Conservation (phyloP, 768 basidiomycete genomes). For the Termitomyces sp. region DNA sequence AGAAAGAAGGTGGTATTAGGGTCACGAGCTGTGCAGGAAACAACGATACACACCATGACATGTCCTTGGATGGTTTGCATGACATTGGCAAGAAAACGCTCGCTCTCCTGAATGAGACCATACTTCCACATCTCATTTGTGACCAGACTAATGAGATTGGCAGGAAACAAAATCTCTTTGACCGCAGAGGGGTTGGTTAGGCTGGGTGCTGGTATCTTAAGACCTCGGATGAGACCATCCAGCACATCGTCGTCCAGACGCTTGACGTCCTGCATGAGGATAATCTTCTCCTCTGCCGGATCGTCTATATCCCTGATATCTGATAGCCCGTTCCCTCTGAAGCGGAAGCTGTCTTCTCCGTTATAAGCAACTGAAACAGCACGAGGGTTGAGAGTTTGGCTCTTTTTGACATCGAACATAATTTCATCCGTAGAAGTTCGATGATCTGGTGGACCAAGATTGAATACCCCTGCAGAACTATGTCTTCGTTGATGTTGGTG, state of each 20-base stretch:
- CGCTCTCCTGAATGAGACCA: conserved; percentile 93
- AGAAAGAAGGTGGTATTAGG: conserved; percentile 1
- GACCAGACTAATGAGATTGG: conserved; percentile 93
- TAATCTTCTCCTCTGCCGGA: conserved; percentile 92
- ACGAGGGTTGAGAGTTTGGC: conserved; percentile 68
- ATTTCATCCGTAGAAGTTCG: conserved; percentile 78
- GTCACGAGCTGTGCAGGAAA: conserved; percentile 1
- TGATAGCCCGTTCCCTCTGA: conserved; percentile 60
- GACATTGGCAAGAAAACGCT: conserved; percentile 96
- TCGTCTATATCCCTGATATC: conserved; percentile 80
- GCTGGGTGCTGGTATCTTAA: conserved; percentile 92
- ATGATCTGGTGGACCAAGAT: conserved; percentile 52
- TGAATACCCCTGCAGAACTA: conserved; percentile 80
- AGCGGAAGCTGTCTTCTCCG: conserved; percentile 73
- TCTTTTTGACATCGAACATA: conserved; percentile 70
- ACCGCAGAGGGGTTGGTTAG: conserved; percentile 88
- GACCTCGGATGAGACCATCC: conserved; percentile 80
- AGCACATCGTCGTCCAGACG: conserved; percentile 92
- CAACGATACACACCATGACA: conserved; percentile 77
- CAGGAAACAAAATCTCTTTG: conserved; percentile 98
- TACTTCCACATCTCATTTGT: conserved; percentile 99
- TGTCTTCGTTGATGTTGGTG: conserved; percentile 87
- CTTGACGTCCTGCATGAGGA: conserved; percentile 87
- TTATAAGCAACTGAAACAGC: conserved; percentile 89
- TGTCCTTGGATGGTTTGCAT: conserved; percentile 98